phyloP scores from a whole-genome alignment of 2,329 filamentous ascomycete genomes.

The Massarina eburnea region DNA sequence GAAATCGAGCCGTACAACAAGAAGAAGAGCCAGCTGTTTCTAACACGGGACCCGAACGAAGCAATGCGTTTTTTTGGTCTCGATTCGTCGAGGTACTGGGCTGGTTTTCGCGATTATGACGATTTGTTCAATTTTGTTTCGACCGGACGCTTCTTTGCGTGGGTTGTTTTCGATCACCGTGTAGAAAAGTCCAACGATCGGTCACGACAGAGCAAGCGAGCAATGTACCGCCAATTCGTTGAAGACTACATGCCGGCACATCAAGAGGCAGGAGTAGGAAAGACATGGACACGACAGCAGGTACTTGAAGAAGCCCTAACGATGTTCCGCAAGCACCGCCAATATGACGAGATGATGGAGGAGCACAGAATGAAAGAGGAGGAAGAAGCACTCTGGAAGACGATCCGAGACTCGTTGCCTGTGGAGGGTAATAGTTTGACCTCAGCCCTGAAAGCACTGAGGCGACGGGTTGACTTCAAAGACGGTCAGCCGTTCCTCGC shows the following conservation, averaged over 20 bases:
- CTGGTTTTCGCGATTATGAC: conserved; percentile 57
- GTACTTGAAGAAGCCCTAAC: conserved; percentile 58
- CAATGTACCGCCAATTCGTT: conserved; percentile 62
- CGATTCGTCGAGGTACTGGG: conserved; percentile 51
- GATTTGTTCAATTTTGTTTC: conserved; percentile 65
- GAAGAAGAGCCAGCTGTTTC: conserved; percentile 59
- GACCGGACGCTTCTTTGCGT: conserved; percentile 60
- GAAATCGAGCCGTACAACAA: conserved; percentile 65
- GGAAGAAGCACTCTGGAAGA: conserved; percentile 46
- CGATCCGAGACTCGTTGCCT: conserved; percentile 45
- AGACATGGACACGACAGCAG: conserved; percentile 41
- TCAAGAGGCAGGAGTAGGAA: conserved; percentile 38
- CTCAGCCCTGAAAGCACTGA: conserved; percentile 30
- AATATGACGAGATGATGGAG: conserved; percentile 49
- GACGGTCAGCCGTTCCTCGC: conserved; percentile 22
- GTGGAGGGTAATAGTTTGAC: conserved; percentile 24
- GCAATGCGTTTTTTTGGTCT: conserved; percentile 68
- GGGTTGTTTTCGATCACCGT: conserved; percentile 37
- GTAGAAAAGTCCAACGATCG: conserved; percentile 56
- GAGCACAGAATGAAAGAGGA: conserved; percentile 42
- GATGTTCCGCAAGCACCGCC: conserved; percentile 50
- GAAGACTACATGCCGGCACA: conserved; percentile 64
- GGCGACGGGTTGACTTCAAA: conserved; percentile 38
- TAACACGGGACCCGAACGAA: conserved; percentile 59
- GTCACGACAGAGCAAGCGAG: conserved; percentile 56